Evolutionary conservation across 2,329 filamentous ascomycete species (phyloP).

Genomic region (Chaetomium strumarium): DNA sequence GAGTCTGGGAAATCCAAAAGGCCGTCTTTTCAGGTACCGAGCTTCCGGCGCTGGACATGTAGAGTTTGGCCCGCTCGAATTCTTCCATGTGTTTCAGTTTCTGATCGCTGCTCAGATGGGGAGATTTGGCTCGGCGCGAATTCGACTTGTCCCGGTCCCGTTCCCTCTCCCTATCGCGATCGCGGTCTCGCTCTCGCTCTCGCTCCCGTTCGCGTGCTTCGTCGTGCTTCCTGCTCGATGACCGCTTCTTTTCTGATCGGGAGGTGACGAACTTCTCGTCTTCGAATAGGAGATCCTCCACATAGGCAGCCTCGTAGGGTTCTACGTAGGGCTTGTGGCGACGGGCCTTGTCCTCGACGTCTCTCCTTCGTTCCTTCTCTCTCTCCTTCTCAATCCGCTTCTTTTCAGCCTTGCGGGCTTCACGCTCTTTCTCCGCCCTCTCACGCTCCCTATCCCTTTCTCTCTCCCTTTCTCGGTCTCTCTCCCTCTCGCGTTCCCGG

Average conservation of each 20-base stretch:
- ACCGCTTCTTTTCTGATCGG: constrained; percentile 26
- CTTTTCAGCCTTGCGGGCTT: constrained; percentile 31
- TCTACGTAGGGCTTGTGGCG: constrained; percentile 27
- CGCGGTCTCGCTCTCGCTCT: constrained; percentile 12
- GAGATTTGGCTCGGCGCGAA: constrained; percentile 21
- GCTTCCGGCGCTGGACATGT: constrained; percentile 17
- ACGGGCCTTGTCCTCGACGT: constrained; percentile 28
- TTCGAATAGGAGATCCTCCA: constrained; percentile 18
- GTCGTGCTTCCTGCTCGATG: constrained; percentile 27
- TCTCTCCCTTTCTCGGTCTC: constrained; percentile 20
- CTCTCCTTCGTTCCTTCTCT: constrained; percentile 25
- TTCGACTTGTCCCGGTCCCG: constrained; percentile 22
- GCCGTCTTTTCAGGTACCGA: neutral
- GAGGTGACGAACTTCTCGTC: constrained; percentile 23
- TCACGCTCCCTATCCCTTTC: constrained; percentile 23
- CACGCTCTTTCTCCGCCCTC: constrained; percentile 21
- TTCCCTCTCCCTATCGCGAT: constrained; percentile 5
- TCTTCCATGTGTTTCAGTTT: constrained; percentile 17
- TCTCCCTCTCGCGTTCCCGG: constrained; percentile 32
- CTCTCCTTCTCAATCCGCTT: constrained; percentile 28
- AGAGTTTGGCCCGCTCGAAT: constrained; percentile 15
- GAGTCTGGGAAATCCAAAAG: constrained; percentile 14
- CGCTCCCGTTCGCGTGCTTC: constrained; percentile 22
- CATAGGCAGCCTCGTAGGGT: constrained; percentile 9
- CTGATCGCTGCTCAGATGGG: constrained; percentile 7